A percentile compares a stretch with the other conserved stretches of the same genome.
phyloP scores from a whole-genome alignment of 768 basidiomycete species.

The Boletales sp. region DNA sequence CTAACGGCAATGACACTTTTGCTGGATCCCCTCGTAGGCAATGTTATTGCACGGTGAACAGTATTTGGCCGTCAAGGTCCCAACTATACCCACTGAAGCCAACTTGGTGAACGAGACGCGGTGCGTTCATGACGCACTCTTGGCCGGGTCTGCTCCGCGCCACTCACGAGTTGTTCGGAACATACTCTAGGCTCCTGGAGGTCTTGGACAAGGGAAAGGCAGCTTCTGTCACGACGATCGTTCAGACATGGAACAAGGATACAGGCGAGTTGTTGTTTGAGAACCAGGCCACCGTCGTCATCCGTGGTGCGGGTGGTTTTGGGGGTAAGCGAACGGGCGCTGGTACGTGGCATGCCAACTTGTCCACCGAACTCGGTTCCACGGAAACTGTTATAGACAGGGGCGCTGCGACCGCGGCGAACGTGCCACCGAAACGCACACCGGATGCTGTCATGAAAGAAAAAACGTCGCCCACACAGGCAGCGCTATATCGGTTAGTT shows the following conservation, averaged over 20 bases:
- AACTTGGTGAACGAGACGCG: constrained; percentile 72
- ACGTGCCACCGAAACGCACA: constrained; percentile 73
- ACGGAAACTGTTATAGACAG: constrained; percentile 54
- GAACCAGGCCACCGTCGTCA: constrained; percentile 87
- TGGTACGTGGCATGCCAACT: constrained; percentile 42
- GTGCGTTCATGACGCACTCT: constrained; percentile 34
- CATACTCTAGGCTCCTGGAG: constrained; percentile 56
- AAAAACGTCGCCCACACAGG: constrained; percentile 76
- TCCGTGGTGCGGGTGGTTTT: constrained; percentile 95
- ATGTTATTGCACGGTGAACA: constrained; percentile 99
- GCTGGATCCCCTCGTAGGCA: constrained; percentile 46
- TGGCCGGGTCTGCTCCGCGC: background rate
- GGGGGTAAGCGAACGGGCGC: constrained; percentile 83
- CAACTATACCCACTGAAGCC: constrained; percentile 83
- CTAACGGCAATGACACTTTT: background rate
- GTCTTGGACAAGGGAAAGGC: constrained; percentile 92
- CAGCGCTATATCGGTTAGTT: constrained; percentile 83
- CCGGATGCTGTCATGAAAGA: constrained; percentile 90
- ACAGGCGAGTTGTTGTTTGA: constrained; percentile 84
- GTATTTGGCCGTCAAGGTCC: constrained; percentile 80
- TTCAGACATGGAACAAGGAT: constrained; percentile 75
- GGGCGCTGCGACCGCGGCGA: constrained; percentile 80
- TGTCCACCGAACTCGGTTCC: constrained; percentile 3
- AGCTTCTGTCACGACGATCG: constrained; percentile 77
- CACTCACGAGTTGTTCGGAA: constrained; percentile 2